phyloP scores from a whole-genome alignment of 2,329 filamentous ascomycete genomes.

The Alternaria triticimaculans region DNA sequence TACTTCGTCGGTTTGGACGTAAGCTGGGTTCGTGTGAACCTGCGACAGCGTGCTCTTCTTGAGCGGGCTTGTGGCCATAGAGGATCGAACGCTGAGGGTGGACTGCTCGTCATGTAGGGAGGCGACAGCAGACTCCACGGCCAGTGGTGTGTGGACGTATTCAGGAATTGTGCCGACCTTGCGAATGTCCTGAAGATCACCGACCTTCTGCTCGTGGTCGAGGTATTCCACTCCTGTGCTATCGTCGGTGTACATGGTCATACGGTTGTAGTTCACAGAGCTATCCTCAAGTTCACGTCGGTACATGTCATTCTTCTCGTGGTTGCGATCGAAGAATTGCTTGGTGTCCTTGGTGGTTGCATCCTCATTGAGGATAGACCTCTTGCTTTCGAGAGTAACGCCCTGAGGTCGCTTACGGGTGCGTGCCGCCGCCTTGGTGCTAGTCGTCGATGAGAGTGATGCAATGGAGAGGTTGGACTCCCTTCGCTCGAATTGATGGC shows the following conservation, averaged over 20 bases:
- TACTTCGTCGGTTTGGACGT: constrained; percentile 32
- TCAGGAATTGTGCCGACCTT: constrained; percentile 76
- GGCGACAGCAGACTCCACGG: constrained; percentile 87
- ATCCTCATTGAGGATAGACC: constrained; percentile 53
- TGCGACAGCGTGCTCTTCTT: constrained; percentile 36
- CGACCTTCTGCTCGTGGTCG: constrained; percentile 57
- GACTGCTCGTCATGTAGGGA: constrained; percentile 83
- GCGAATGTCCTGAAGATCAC: constrained; percentile 71
- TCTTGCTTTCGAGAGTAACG: constrained; percentile 59
- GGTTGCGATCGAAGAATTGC: constrained; percentile 60
- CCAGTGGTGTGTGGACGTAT: constrained; percentile 74
- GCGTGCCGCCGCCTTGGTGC: constrained; percentile 62
- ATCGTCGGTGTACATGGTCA: constrained; percentile 62
- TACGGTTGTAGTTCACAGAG: constrained; percentile 59
- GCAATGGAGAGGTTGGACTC: constrained; percentile 65
- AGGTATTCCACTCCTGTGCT: constrained; percentile 62
- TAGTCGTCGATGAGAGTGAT: constrained; percentile 64
- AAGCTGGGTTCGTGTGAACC: constrained; percentile 30
- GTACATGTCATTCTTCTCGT: constrained; percentile 67
- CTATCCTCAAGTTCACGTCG: constrained; percentile 54
- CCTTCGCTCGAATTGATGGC: constrained; percentile 61
- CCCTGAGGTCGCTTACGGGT: constrained; percentile 61
- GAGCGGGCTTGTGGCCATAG: constrained; percentile 29
- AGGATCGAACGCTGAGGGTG: constrained; percentile 63
- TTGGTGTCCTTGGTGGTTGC: constrained; percentile 51